These are phyloP conservation scores for Isoetes taiwanensis DNA, from an alignment of 75 land plant species.

Conservation along the genomic window DNA sequence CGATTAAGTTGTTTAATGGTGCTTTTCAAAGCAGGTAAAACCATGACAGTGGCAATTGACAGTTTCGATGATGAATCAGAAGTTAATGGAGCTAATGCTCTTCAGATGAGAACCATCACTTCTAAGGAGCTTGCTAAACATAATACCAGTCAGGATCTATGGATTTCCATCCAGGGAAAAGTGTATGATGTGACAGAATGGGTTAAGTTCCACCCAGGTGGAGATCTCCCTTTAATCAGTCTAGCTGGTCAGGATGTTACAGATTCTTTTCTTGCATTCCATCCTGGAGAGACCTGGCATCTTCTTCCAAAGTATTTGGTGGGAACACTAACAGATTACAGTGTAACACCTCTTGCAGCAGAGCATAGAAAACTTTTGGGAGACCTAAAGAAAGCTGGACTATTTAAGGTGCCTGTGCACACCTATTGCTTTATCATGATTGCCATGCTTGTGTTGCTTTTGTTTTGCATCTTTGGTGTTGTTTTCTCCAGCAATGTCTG, in stretches of 20 bases:
- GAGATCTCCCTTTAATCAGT: constrained; percentile 49
- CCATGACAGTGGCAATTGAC: too few relatives aligned
- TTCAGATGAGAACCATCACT: too few relatives aligned
- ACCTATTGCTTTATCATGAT: constrained; percentile 14
- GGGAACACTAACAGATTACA: constrained; percentile 32
- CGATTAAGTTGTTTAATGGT: too few relatives aligned
- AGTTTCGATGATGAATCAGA: too few relatives aligned
- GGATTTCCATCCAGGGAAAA: constrained; percentile 75
- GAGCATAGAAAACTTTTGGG: constrained; percentile 38
- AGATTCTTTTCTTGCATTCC: constrained; percentile 75
- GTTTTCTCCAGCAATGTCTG: constrained; percentile 17
- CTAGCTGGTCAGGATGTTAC: constrained; percentile 80
- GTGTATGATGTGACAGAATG: constrained; percentile 69
- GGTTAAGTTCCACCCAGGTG: constrained; percentile 54
- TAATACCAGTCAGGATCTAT: constrained; percentile 35
- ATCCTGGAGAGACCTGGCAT: constrained; percentile 48
- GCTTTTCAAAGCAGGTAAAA: too few relatives aligned
- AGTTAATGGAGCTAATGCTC: too few relatives aligned
- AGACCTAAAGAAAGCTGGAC: constrained; percentile 39
- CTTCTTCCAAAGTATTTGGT: constrained; percentile 36
- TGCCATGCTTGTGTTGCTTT: constrained; percentile 17
- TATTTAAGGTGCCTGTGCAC: constrained; percentile 29
- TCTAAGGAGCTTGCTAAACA: constrained; percentile 49
- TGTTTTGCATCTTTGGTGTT: constrained; percentile 34
- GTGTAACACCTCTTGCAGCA: constrained; percentile 39